These are phyloP conservation scores for Rhynchospora pubera DNA, from an alignment of 176 grass and related monocot species.

Conservation along the genomic window DNA sequence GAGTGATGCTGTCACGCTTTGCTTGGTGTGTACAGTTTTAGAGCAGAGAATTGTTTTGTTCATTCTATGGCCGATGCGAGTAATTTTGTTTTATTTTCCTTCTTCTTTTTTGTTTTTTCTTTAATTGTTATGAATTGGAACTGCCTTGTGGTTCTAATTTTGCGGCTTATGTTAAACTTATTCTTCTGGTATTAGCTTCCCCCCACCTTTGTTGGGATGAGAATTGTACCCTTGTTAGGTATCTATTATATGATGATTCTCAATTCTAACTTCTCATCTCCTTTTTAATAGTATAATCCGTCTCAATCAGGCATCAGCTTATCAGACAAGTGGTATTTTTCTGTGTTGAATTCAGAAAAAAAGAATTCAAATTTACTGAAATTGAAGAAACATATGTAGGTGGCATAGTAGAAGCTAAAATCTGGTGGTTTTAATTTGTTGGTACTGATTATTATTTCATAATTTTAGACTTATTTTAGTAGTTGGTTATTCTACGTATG, in stretches of 20 bases:
- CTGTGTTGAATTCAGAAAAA: background rate
- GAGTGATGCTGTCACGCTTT: conserved; percentile 18
- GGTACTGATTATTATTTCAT: background rate
- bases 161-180: background rate
- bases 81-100: background rate
- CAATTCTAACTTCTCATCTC: background rate
- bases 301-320: conserved; percentile 4
- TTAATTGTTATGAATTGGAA: background rate
- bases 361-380: background rate
- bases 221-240: background rate
- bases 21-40: background rate
- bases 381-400: background rate
- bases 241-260: background rate
- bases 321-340: background rate
- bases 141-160: background rate
- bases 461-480: background rate
- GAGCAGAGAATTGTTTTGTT: conserved; percentile 14
- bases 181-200: too few species aligned
- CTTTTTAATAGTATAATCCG: background rate
- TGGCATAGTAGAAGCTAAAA: too few species aligned
- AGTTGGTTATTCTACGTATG: background rate
- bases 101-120: background rate
- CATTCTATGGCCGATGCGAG: background rate
- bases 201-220: background rate
- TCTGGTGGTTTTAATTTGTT: too few species aligned